phyloP scores from a whole-genome alignment of 2,329 filamentous ascomycete genomes.

The Ascochyta pisi region DNA sequence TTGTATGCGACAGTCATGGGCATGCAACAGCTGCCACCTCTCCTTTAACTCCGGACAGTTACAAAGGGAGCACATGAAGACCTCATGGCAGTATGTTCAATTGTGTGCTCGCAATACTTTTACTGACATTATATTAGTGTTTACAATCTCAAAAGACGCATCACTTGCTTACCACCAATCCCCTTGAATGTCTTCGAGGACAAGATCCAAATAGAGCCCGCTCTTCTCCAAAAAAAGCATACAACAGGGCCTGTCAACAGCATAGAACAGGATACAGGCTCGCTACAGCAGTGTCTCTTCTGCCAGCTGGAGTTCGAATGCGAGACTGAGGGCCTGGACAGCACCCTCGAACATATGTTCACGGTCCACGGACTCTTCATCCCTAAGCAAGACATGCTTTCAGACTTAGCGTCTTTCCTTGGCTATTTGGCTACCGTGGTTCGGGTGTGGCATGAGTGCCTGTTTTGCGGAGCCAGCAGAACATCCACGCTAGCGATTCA shows the following conservation, averaged over 20 bases:
- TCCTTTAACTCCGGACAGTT: neutral
- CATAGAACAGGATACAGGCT: too few species aligned
- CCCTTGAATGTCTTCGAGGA: neutral
- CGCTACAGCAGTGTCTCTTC: too few species aligned
- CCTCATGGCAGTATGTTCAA: slow-evolving; percentile 7
- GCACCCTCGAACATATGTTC: too few species aligned
- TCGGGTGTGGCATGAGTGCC: slow-evolving; percentile 40
- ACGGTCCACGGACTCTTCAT: neutral
- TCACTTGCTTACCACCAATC: slow-evolving; percentile 1
- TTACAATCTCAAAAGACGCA: slow-evolving; percentile 12
- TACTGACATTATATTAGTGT: neutral
- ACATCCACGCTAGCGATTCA: slow-evolving; percentile 34
- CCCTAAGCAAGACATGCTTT: slow-evolving; percentile 12
- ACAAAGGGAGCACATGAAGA: slow-evolving; percentile 10
- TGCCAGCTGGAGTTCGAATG: too few species aligned
- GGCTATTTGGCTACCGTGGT: slow-evolving; percentile 39
- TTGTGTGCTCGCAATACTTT: too few species aligned
- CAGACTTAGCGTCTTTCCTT: slow-evolving; percentile 36
- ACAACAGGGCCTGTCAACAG: too few species aligned
- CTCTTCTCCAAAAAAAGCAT: too few species aligned
- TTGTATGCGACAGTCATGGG: neutral
- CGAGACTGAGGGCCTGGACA: too few species aligned
- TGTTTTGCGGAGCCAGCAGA: slow-evolving; percentile 42
- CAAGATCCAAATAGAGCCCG: too few species aligned
- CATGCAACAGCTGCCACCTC: slow-evolving; percentile 1